Base-by-base conservation (phyloP, 1,139 yeast genomes). In the Spathaspora jeffriesii region DNA sequence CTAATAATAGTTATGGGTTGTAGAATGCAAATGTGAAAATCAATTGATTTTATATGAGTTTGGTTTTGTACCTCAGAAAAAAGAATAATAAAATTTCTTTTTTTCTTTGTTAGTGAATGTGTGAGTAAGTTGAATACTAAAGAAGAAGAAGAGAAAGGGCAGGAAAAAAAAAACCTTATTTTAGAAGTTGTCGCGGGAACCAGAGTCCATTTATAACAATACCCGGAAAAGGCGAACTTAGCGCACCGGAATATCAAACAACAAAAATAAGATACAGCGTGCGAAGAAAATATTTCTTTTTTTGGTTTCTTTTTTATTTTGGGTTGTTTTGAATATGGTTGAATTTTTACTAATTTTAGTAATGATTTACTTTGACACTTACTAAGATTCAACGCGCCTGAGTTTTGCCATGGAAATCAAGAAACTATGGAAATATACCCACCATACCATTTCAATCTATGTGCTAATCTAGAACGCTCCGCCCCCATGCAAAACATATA, bases 171-270 rank as follows among this genome's bases (percentile, higher is more conserved):
- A 18, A 31, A 6, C 32, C 5, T 30, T 8, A 5, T 25, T 25
- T 25, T 25, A 3, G 28, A 3, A 10, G 10, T 13, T 30, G 13
- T 14, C 11, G 38, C 23, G 38, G 38, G 13, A 34, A 34, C 20
- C 23, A 17, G 22, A 8, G 14, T 10, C 38, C 21, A 15, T 34
- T 34, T 34, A 34, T 34, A 34, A 34, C 38, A 34, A 34, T 34
- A 34, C 22, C 38, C 38, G 38, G 38, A 34, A 34, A 18, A 34
- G 22, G 23, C 17, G 14, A 18, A 3, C 10, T 10, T 18, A n/a
- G 3, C 21, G 38, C 38, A 34, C 38, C 23, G 38, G 38, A 34
- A 34, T 34, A 18, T 18, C 38, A 34, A 34, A 34, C 38, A 17
- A 34, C 17, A 34, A 34, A 34, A 34, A 34, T 10, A 8, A 9